Evolutionary conservation across 495 filamentous ascomycete genomes (phyloP), one percentile per base, ranked within the genome.

Genomic region (Achaetomiella virescens): DNA sequence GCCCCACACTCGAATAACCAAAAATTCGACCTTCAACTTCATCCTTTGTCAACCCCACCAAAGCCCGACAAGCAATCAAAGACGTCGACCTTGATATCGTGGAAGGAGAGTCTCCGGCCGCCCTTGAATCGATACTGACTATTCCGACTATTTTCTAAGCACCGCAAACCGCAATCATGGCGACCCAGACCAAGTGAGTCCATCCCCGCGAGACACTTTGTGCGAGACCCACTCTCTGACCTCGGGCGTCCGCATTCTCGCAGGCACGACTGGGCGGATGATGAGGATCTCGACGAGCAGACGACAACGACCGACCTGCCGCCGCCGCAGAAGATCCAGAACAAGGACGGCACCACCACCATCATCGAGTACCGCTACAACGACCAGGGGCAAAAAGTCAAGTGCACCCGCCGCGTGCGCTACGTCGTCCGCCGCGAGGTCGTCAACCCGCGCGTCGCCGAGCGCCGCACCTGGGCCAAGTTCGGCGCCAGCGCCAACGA

Each of bases 341-440:
- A 97, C 85, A 91, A 96, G 77, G 93, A 98, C 70, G 93, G 95
- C 64, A 96, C 90, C 68, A 95, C 96, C 73, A 97, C 95, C 36
- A 87, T 92, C 63, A 83, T 93, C 61, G 89, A 88, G 55, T 95
- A 90, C 81, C 82, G 85, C 45, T 84, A 89, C 78, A 91, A 93
- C 78, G 93, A 97, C 60, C 82, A 91, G 46, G 87, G 88, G 71
- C 91, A 96, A 75, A 93, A 93, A 70, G 88, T 97, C 61, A 96
- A 96, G 80, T 90, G 91, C 33, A 96, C 91, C 40, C 91, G 91
- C 62, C 87, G 90, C 55, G 93, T 97, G 75, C 88, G 90, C 65
- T 87, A 89, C 48, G 95, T 89, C 59, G 81, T 91, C 42, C 82
- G 91, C 63, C 86, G 88, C 68, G 89, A 95, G 72, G 81, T 90